Evolutionary conservation across 2,329 filamentous ascomycete species (phyloP).

Genomic region (Rhytidhysteron rufulum): DNA sequence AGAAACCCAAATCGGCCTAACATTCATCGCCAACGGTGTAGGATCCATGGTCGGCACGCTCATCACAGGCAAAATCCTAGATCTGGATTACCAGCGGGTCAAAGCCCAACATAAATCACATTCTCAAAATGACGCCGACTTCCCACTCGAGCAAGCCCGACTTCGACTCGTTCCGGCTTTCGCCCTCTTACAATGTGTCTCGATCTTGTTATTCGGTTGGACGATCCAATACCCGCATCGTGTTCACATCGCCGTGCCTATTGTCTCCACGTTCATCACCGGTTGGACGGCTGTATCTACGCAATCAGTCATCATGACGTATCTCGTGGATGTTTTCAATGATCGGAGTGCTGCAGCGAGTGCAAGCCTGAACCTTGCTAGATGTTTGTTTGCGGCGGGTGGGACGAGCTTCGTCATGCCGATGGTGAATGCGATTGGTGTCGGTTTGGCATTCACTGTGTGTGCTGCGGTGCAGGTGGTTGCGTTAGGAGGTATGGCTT

Average conservation of each 20-base stretch:
- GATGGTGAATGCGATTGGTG: constrained; percentile 45
- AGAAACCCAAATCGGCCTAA: constrained; percentile 47
- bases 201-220: constrained; percentile 53
- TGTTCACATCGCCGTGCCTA: constrained; percentile 49
- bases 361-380: constrained; percentile 51
- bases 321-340: constrained; percentile 52
- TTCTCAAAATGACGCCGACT: constrained; percentile 13
- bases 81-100: constrained; percentile 47
- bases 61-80: constrained; percentile 50
- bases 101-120: constrained; percentile 16
- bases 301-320: constrained; percentile 49
- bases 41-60: constrained; percentile 54
- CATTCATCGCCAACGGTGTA: constrained; percentile 54
- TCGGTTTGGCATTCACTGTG: constrained; percentile 42
- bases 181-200: constrained; percentile 42
- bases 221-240: constrained; percentile 39
- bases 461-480: constrained; percentile 1
- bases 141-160: constrained; percentile 51
- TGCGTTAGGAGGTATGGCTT: constrained; percentile 1
- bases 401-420: constrained; percentile 50
- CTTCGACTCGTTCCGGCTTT: constrained; percentile 49
- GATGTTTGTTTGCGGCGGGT: constrained; percentile 51
- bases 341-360: constrained; percentile 49
- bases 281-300: constrained; percentile 52
- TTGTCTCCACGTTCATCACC: constrained; percentile 49